phyloP scores from a whole-genome alignment of 208 protist genomes.

The Crithidia expoeki region DNA sequence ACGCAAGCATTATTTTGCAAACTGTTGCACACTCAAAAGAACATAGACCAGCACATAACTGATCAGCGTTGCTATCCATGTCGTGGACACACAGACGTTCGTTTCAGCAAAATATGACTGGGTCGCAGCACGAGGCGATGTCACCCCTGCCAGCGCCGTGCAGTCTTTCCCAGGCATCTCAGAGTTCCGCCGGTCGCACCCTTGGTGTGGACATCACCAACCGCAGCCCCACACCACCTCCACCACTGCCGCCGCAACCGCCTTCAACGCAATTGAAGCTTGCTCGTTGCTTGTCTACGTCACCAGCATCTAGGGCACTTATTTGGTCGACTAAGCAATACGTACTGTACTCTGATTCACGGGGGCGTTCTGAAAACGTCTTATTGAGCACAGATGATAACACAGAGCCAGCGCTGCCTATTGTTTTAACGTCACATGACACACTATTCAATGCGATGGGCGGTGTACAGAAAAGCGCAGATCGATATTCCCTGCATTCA shows the following conservation, averaged over 20 bases:
- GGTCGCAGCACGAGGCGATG: background rate
- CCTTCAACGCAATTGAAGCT: background rate
- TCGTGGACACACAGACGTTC: conserved; percentile 13
- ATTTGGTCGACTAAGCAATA: background rate
- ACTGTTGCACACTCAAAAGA: no score
- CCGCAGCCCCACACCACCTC: conserved; percentile 12
- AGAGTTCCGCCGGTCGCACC: background rate
- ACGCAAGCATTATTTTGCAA: no score
- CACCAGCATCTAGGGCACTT: background rate
- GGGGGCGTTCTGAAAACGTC: no score
- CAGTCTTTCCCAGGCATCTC: conserved; percentile 11
- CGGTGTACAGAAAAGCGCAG: no score
- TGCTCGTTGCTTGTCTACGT: background rate
- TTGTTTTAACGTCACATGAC: background rate
- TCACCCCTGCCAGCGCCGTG: background rate
- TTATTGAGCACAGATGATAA: background rate
- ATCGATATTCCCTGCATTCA: background rate
- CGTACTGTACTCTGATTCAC: no score
- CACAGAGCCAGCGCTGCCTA: background rate
- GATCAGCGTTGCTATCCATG: background rate
- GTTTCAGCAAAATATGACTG: background rate
- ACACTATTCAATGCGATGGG: conserved; percentile 2
- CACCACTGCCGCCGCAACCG: background rate
- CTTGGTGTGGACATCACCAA: conserved; percentile 16
- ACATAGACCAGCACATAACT: background rate